Evolutionary conservation across 331 rosid genomes (phyloP).

Genomic region (Quercus phellos): DNA sequence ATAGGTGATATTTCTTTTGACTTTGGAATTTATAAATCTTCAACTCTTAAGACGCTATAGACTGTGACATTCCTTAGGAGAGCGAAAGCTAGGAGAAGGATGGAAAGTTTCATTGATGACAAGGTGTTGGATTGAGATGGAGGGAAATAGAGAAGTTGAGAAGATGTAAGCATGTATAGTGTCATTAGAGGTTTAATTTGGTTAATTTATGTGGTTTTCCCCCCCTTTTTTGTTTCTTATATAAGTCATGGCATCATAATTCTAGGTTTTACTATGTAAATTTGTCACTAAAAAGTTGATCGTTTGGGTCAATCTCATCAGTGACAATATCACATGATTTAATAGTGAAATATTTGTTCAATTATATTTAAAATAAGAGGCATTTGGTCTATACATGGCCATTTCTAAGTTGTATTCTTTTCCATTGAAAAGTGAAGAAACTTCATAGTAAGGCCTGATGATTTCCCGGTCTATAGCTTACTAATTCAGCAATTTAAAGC

Average conservation of each 20-base stretch:
- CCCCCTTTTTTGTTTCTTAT: conserved; percentile 1
- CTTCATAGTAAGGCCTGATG: not conserved
- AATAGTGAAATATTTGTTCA: conserved; percentile 23
- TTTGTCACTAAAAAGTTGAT: conserved; percentile 40
- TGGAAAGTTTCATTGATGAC: not conserved
- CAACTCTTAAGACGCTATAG: conserved; percentile 1
- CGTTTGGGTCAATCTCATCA: conserved; percentile 23
- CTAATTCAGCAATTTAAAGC: not conserved
- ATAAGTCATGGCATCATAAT: conserved; percentile 15
- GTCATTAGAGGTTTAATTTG: conserved; percentile 8
- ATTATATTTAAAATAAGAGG: conserved; percentile 7
- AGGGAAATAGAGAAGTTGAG: not conserved
- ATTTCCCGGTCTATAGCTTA: not conserved
- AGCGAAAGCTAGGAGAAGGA: conserved; percentile 11
- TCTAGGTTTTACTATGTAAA: conserved; percentile 27
- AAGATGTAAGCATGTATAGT: not conserved
- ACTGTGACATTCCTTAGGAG: conserved; percentile 6
- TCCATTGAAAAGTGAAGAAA: not conserved
- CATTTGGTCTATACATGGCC: not conserved
- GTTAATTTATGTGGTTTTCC: not conserved
- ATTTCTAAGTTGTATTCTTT: not conserved
- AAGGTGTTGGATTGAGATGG: not conserved
- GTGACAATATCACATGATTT: conserved; percentile 25
- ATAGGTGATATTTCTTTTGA: conserved; percentile 1
- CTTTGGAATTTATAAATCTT: conserved; percentile 16